Conservation (phyloP, 208 protist genomes). For the Zelonia costaricensis region DNA sequence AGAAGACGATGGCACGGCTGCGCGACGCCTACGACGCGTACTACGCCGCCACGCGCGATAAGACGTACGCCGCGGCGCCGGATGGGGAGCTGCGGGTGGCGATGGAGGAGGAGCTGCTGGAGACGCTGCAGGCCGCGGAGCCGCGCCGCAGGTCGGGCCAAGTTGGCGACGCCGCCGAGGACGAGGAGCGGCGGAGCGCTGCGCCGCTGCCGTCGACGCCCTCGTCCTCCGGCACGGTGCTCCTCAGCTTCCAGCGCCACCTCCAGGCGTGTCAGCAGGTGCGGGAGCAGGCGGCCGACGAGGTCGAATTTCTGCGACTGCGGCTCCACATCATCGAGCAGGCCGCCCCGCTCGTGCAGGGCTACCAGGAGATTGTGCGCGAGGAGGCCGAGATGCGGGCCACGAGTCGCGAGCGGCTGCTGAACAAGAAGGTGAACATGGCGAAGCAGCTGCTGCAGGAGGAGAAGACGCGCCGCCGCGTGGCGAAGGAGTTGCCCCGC, state of each 20-base stretch:
- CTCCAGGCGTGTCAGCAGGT: conserved; percentile 32
- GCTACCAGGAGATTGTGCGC: conserved; percentile 40
- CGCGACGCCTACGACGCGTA: conserved; percentile 30
- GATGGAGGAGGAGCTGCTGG: conserved; percentile 32
- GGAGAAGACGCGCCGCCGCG: conserved; percentile 58
- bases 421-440: conserved; percentile 86
- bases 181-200: neutral
- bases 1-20: conserved; percentile 30
- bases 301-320: conserved; percentile 27
- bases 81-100: conserved; percentile 33
- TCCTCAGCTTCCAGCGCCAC: conserved; percentile 33
- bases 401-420: conserved; percentile 64
- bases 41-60: conserved; percentile 21
- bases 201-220: neutral
- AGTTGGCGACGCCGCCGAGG: neutral
- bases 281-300: conserved; percentile 28
- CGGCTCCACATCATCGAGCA: conserved; percentile 46
- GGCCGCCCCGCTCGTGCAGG: conserved; percentile 38
- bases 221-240: conserved; percentile 2
- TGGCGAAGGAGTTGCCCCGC: conserved; percentile 62
- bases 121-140: conserved; percentile 10
- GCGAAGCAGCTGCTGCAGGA: conserved; percentile 82
- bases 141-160: neutral
- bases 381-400: conserved; percentile 51
- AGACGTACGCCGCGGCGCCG: conserved; percentile 21